Conservation (phyloP, 2,329 filamentous ascomycete species). For the Monilinia aucupariae region DNA sequence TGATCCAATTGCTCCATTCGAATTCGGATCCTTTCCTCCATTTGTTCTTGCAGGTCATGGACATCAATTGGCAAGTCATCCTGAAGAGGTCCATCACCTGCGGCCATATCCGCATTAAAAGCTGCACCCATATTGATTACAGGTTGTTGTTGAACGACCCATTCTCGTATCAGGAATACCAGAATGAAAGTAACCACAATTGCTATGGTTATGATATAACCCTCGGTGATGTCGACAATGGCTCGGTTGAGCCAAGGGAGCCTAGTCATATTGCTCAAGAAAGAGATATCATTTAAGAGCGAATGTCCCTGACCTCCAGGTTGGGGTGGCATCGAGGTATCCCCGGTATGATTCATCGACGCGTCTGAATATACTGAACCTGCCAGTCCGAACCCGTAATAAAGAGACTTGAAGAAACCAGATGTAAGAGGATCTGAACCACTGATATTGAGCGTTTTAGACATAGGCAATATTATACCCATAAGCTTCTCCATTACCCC, state of each 20-base stretch:
- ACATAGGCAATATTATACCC: conserved; percentile 27
- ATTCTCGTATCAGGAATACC: conserved; percentile 94
- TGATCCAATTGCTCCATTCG: conserved; percentile 18
- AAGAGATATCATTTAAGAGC: conserved; percentile 52
- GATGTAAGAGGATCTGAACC: conserved; percentile 28
- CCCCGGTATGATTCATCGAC: conserved; percentile 17
- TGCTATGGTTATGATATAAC: conserved; percentile 85
- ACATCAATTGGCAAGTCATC: conserved; percentile 13
- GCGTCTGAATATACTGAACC: conserved; percentile 16
- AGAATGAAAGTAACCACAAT: conserved; percentile 93
- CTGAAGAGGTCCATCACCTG: conserved; percentile 36
- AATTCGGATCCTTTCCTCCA: conserved; percentile 9
- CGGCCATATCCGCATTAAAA: conserved; percentile 51
- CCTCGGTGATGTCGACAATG: conserved; percentile 79
- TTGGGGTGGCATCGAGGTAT: conserved; percentile 12
- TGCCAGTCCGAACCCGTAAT: conserved; percentile 28
- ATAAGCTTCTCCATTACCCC: conserved; percentile 37
- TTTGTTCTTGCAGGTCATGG: conserved; percentile 14
- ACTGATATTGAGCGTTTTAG: conserved; percentile 30
- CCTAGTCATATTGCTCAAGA: conserved; percentile 58
- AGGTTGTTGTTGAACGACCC: conserved; percentile 96
- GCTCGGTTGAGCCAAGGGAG: conserved; percentile 69
- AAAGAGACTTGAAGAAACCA: conserved; percentile 30
- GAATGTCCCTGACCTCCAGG: conserved; percentile 34
- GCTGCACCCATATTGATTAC: conserved; percentile 72